Base-by-base conservation (phyloP, 2,329 filamentous ascomycete genomes). In the Cercospora berteroae region DNA sequence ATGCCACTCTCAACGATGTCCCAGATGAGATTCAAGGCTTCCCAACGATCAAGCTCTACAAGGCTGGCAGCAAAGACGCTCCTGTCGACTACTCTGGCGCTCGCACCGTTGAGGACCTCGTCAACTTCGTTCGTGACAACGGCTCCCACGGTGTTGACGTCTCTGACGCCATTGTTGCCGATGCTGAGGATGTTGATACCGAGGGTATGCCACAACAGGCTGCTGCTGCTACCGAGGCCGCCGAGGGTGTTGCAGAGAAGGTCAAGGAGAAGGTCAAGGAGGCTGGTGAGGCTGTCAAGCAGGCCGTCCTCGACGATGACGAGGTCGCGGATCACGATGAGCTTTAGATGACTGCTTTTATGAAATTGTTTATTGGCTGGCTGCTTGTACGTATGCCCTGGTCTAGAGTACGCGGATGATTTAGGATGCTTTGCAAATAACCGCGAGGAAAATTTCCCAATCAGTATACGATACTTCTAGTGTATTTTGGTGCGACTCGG, bases 41-140 rank as follows among this genome's bases (percentile, higher is more conserved):
- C 90, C 95, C 95, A 66, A 99, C 95, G 80, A 97, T 99, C 88
- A 98, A 98, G 88, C 88, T 99, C 74, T 99, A 89, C 90, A 88
- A 92, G 72, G 95, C 95, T 75, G 94, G 93, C 77, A 86, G 87
- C 82, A 99, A 99, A 89, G 86, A 87, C 77, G 84, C 88, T 74
- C 92, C 95, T 67, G 81, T 97, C 71, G 92, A 93, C 75, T 99
- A 97, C 88, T 87, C 85, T 72, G 95, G 95, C 75, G 87, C 90
- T 72, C 93, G 95, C 77, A 95, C 93, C 64, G 84, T 97, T 65
- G 92, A 97, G 84, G 95, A 98, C 80, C 88, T 99, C 69, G 90
- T 92, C 77, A 87, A 90, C 76, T 99, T 99, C 84, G 87, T 99
- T 81, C 89, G 92, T 83, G 93, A 97, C 86, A 96, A 95, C 81